These are phyloP conservation scores for Russula sp. DNA, from an alignment of 768 basidiomycete species.

Conservation along the genomic window DNA sequence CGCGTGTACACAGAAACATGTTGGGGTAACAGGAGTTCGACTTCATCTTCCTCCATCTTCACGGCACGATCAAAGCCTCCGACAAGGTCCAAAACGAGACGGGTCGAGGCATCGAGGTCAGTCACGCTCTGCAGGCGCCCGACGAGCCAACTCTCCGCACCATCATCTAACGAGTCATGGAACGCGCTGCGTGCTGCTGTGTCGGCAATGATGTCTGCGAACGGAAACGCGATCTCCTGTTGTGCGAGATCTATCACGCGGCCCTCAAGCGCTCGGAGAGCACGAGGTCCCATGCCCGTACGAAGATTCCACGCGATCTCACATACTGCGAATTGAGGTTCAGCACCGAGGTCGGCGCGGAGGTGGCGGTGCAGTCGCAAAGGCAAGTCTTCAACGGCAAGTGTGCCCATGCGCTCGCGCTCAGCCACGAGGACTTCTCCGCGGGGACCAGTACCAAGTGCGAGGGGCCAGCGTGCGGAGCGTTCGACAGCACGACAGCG, in stretches of 20 bases:
- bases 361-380: slow-evolving; percentile 55
- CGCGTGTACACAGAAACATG: slow-evolving; percentile 60
- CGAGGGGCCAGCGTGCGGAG: slow-evolving; percentile 75
- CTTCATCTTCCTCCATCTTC: slow-evolving; percentile 75
- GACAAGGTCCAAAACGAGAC: slow-evolving; percentile 62
- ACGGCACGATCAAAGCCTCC: slow-evolving; percentile 66
- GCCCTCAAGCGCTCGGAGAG: slow-evolving; percentile 47
- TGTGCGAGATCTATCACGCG: slow-evolving; percentile 61
- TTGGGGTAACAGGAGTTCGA: slow-evolving; percentile 50
- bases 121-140: slow-evolving; percentile 56
- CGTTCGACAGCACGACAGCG: slow-evolving; percentile 89
- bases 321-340: slow-evolving; percentile 55
- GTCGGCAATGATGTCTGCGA: slow-evolving; percentile 70
- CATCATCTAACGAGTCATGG: slow-evolving; percentile 56
- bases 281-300: slow-evolving; percentile 45
- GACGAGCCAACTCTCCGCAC: slow-evolving; percentile 56
- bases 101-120: slow-evolving; percentile 55
- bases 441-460: slow-evolving; percentile 49
- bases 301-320: slow-evolving; percentile 63
- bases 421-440: slow-evolving; percentile 62
- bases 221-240: slow-evolving; percentile 76
- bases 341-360: slow-evolving; percentile 43
- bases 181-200: slow-evolving; percentile 54
- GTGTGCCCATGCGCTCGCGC: slow-evolving; percentile 67
- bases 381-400: slow-evolving; percentile 66